These are phyloP conservation scores for Beta corolliflora DNA, from an alignment of 179 eudicot genomes.

Conservation along the genomic window DNA sequence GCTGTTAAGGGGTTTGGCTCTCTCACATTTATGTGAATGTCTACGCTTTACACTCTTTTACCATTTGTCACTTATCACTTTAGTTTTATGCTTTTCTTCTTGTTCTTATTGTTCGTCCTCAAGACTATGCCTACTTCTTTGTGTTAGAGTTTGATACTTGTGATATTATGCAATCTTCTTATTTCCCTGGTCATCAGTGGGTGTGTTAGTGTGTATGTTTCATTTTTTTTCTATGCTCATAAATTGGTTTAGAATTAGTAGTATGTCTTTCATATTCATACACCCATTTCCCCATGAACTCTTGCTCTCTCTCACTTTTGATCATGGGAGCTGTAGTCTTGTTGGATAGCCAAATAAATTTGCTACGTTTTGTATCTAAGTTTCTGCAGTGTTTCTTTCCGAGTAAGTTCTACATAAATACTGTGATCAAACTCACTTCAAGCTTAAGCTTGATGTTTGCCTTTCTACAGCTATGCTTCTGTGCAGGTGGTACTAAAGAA, in stretches of 20 bases:
- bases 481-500: slow-evolving; percentile 81
- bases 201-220: neutral
- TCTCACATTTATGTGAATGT: neutral
- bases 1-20: neutral
- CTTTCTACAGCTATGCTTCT: slow-evolving; percentile 63
- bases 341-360: neutral
- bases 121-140: neutral
- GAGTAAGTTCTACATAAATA: neutral
- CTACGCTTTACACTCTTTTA: no score
- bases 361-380: no score
- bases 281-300: no score
- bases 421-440: neutral
- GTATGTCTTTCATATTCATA: no score
- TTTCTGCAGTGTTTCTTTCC: neutral
- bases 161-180: neutral
- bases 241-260: neutral
- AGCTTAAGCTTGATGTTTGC: neutral
- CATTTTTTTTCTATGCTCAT: neutral
- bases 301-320: neutral
- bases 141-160: neutral
- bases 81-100: neutral
- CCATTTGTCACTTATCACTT: neutral
- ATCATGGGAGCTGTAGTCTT: neutral
- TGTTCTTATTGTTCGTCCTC: no score
- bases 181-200: no score